Evolutionary conservation across 1,284 basidiomycete genomes (phyloP).

Genomic region (Cutaneotrichosporon sp.): DNA sequence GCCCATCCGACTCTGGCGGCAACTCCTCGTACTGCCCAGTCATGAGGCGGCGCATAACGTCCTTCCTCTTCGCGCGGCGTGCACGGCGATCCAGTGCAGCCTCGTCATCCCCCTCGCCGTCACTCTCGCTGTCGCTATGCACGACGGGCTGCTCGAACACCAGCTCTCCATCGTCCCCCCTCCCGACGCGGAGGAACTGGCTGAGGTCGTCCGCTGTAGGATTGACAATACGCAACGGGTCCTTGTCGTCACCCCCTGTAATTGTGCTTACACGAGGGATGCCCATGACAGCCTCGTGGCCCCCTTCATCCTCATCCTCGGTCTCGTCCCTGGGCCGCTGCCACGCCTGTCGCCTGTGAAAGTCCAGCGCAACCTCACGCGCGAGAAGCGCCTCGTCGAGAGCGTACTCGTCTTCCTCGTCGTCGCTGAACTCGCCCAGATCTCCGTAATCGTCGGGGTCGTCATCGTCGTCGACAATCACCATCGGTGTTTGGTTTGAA

Average conservation of each 20-base stretch:
- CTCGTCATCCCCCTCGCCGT: slow-evolving; percentile 29
- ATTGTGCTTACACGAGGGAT: slow-evolving; percentile 28
- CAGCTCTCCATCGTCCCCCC: slow-evolving; percentile 45
- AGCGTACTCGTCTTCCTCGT: slow-evolving; percentile 44
- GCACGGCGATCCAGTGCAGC: slow-evolving; percentile 15
- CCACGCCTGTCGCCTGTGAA: slow-evolving; percentile 34
- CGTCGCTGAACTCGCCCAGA: slow-evolving; percentile 29
- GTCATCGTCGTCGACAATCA: slow-evolving; percentile 19
- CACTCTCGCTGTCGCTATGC: slow-evolving; percentile 11
- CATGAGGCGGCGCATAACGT: slow-evolving; percentile 14
- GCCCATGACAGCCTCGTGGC: slow-evolving; percentile 29
- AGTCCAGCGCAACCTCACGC: slow-evolving; percentile 42
- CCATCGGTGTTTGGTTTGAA: neutral
- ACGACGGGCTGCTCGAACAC: slow-evolving; percentile 36
- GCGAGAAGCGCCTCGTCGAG: slow-evolving; percentile 42
- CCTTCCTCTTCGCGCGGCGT: slow-evolving; percentile 7
- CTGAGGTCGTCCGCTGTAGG: slow-evolving; percentile 40
- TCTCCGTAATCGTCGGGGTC: slow-evolving; percentile 34
- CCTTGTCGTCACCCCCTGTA: slow-evolving; percentile 15
- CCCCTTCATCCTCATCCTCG: slow-evolving; percentile 23
- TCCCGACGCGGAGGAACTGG: slow-evolving; percentile 43
- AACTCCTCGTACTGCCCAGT: slow-evolving; percentile 19
- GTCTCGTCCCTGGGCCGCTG: slow-evolving; percentile 23
- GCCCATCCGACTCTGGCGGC: neutral
- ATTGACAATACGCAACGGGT: slow-evolving; percentile 35